Percentiles rank a stretch among this genome's conserved stretches.
Conservation (phyloP, 169 alveolate species). For the Eimeria brunetti region DNA sequence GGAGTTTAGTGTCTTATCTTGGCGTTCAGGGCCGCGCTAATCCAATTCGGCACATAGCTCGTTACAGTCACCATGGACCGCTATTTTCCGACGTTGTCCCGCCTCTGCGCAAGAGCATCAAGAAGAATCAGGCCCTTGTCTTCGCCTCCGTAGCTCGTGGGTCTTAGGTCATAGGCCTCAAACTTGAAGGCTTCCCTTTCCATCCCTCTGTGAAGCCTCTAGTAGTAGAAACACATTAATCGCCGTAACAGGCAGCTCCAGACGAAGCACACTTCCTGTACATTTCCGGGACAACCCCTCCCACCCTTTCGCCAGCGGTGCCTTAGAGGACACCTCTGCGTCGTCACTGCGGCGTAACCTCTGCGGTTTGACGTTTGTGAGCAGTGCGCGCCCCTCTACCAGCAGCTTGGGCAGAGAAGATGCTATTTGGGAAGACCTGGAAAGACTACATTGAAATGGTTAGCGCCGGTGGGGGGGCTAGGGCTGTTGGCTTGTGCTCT, state of each 20-base stretch:
- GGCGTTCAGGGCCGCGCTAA: constrained; percentile 43
- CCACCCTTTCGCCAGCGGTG: neutral
- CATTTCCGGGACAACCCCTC: neutral
- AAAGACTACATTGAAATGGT: constrained; percentile 51
- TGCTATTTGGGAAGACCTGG: constrained; percentile 60
- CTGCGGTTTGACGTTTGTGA: neutral
- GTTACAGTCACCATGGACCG: constrained; percentile 78
- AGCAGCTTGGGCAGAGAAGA: constrained; percentile 8
- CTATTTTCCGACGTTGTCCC: constrained; percentile 61
- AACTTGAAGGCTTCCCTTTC: neutral
- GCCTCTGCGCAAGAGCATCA: constrained; percentile 43
- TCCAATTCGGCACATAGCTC: constrained; percentile 32
- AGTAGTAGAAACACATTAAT: too few species aligned
- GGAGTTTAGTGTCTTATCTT: neutral
- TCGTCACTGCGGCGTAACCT: neutral
- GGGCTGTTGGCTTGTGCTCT: neutral
- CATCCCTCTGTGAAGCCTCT: too few species aligned
- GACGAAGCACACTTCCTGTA: neutral
- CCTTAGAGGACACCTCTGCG: neutral
- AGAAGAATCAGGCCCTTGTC: constrained; percentile 54
- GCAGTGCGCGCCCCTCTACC: constrained; percentile 74
- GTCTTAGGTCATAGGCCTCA: neutral
- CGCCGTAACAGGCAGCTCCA: too few species aligned
- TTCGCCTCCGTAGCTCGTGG: constrained; percentile 67
- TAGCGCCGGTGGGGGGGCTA: neutral